Evolutionary conservation across 306 rosid genomes (phyloP), one percentile per base, ranked within the genome.

Genomic region (Biancaea sappan): DNA sequence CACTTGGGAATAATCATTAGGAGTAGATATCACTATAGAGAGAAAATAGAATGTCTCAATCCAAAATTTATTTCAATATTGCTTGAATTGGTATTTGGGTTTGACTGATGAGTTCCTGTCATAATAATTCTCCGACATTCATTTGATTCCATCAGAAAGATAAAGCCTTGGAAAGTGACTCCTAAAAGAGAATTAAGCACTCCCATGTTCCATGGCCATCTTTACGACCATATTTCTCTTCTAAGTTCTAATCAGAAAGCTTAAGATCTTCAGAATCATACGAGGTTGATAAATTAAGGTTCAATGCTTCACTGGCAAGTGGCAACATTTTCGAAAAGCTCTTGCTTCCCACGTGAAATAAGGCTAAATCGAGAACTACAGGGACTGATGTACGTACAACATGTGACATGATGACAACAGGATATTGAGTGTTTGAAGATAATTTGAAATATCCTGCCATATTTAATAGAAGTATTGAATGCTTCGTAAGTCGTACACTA

Each of bases 311-410:
- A 34, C 29, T 6, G 31, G 15, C 71, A 40, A 65, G n/a, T 1
- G 12, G 35, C 35, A 64, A 44, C 8, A 56, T 54, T 26, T 28
- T 25, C 32, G 28, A 26, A 74, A 51, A 61, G 14, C 53, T 21
- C 32, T 77, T 29, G 18, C n/a, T 40, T 47, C 61, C 28, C 28
- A 52, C 74, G 19, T 64, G 43, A 73, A 59, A 66, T 8, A 38
- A 67, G 62, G 54, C n/a, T n/a, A n/a, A n/a, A n/a, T n/a, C n/a
- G n/a, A n/a, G n/a, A n/a, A n/a, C n/a, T n/a, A n/a, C n/a, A n/a
- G n/a, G n/a, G n/a, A n/a, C n/a, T n/a, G n/a, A n/a, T n/a, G n/a
- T n/a, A n/a, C n/a, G n/a, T n/a, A n/a, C n/a, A n/a, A n/a, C n/a
- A n/a, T n/a, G n/a, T n/a, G n/a, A n/a, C n/a, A n/a, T n/a, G n/a